These are phyloP conservation scores for Paramicrosporidium saccamoebae DNA, from an alignment of 371 early-diverging fungal species.

Conservation along the genomic window DNA sequence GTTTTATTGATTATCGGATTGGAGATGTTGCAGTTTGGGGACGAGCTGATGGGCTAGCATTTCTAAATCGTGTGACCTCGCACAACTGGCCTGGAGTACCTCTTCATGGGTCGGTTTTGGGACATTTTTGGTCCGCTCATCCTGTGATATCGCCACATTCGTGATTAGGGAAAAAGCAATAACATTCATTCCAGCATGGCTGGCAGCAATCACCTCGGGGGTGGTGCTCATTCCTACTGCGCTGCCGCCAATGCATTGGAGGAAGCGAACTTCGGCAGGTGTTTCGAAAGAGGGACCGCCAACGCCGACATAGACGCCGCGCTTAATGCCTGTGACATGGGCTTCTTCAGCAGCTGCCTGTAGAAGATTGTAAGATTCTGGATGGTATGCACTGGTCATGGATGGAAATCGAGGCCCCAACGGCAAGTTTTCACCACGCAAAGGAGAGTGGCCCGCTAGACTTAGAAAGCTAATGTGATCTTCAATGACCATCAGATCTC, in stretches of 20 bases:
- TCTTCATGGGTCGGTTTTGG: too few species aligned
- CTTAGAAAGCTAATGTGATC: slow-evolving; percentile 65
- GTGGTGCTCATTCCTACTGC: slow-evolving; percentile 85
- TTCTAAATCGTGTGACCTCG: too few species aligned
- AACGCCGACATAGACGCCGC: slow-evolving; percentile 60
- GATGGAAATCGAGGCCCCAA: slow-evolving; percentile 82
- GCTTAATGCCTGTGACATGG: slow-evolving; percentile 11
- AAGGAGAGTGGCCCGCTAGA: slow-evolving; percentile 35
- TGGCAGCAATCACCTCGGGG: slow-evolving; percentile 70
- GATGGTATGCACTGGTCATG: slow-evolving; percentile 56
- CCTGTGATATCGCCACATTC: too few species aligned
- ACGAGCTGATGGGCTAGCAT: too few species aligned
- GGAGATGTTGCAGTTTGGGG: too few species aligned
- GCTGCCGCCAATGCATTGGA: slow-evolving; percentile 38
- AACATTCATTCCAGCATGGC: slow-evolving; percentile 56
- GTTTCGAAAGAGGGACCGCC: slow-evolving; percentile 69
- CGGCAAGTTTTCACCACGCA: slow-evolving; percentile 48
- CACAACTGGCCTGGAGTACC: too few species aligned
- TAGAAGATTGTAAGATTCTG: slow-evolving; percentile 27
- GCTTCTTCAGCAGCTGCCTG: slow-evolving; percentile 14
- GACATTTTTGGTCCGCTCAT: too few species aligned
- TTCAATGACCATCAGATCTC: slow-evolving; percentile 50
- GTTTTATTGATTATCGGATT: too few species aligned
- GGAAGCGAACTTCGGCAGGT: slow-evolving; percentile 46
- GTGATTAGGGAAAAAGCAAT: slow-evolving; percentile 56